Conservation (phyloP, 768 basidiomycete species). For the Leucosporidium yakuticum region DNA sequence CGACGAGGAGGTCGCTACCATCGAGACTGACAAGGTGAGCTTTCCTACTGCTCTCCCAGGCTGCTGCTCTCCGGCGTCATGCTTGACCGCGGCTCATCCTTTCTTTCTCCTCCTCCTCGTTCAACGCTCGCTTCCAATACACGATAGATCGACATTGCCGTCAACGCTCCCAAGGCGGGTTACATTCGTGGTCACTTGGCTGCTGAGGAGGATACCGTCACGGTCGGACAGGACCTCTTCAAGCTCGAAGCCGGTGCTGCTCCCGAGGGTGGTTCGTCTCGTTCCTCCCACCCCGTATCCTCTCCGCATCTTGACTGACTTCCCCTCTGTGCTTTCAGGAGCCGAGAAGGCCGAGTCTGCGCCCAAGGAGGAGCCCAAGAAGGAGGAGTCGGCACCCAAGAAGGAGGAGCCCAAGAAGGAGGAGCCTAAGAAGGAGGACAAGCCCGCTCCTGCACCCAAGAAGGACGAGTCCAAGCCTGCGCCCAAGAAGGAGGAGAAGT, state of each 20-base stretch:
- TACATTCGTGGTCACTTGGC: conserved; percentile 80
- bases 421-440: conserved; percentile 44
- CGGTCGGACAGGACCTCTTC: conserved; percentile 90
- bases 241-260: conserved; percentile 76
- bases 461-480: conserved; percentile 41
- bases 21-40: conserved; percentile 94
- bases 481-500: conserved; percentile 41
- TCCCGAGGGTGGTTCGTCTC: conserved; percentile 48
- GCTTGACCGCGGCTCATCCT: neutral
- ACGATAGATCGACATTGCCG: conserved; percentile 85
- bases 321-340: neutral
- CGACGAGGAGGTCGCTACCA: conserved; percentile 95
- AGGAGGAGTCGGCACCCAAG: conserved; percentile 41
- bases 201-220: conserved; percentile 86
- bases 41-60: neutral
- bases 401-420: conserved; percentile 44
- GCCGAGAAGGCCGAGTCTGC: conserved; percentile 19
- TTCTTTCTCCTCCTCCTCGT: neutral
- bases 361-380: conserved; percentile 43
- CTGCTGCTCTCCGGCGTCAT: neutral
- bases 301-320: neutral
- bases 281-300: neutral
- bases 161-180: conserved; percentile 84
- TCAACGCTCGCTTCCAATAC: neutral
- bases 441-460: conserved; percentile 37